Conservation (phyloP, 2,329 filamentous ascomycete genomes). For the Pseudocercospora cruenta region DNA sequence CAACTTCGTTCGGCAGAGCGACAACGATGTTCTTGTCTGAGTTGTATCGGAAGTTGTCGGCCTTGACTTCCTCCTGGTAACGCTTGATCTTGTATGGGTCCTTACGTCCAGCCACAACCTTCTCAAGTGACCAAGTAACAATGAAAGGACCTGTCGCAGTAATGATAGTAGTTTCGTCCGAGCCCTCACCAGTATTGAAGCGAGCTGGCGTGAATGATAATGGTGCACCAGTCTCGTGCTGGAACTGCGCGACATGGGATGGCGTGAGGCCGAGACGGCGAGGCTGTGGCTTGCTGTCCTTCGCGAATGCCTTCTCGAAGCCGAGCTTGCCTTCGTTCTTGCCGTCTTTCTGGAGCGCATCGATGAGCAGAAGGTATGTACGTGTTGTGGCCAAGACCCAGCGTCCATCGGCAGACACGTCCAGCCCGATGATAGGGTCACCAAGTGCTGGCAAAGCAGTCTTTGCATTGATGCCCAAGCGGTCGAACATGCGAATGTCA, state of each 20-base stretch:
- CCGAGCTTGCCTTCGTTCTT: slow-evolving; percentile 99
- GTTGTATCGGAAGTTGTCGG: slow-evolving; percentile 97
- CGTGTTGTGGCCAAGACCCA: slow-evolving; percentile 94
- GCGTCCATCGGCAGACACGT: slow-evolving; percentile 91
- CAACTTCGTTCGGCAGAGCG: slow-evolving; percentile 93
- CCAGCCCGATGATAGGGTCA: slow-evolving; percentile 90
- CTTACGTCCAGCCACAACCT: slow-evolving; percentile 77
- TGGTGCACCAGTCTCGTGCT: slow-evolving; percentile 87
- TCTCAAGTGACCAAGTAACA: slow-evolving; percentile 91
- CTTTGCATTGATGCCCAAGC: slow-evolving; percentile 95
- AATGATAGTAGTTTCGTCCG: slow-evolving; percentile 86
- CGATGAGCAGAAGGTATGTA: slow-evolving; percentile 92
- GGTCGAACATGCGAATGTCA: slow-evolving; percentile 94
- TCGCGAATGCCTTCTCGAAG: slow-evolving; percentile 90
- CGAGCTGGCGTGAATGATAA: slow-evolving; percentile 87
- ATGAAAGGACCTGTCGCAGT: slow-evolving; percentile 42
- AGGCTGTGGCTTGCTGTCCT: slow-evolving; percentile 91
- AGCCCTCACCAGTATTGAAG: slow-evolving; percentile 86
- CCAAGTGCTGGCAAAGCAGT: slow-evolving; percentile 94
- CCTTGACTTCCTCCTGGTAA: slow-evolving; percentile 92
- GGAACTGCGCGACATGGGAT: slow-evolving; percentile 93
- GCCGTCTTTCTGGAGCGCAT: slow-evolving; percentile 81
- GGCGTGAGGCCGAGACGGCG: slow-evolving; percentile 86
- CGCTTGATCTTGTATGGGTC: slow-evolving; percentile 96
- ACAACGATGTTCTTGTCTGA: slow-evolving; percentile 98